phyloP scores from a whole-genome alignment of 768 basidiomycete species.

The Atractiella rhizophila region DNA sequence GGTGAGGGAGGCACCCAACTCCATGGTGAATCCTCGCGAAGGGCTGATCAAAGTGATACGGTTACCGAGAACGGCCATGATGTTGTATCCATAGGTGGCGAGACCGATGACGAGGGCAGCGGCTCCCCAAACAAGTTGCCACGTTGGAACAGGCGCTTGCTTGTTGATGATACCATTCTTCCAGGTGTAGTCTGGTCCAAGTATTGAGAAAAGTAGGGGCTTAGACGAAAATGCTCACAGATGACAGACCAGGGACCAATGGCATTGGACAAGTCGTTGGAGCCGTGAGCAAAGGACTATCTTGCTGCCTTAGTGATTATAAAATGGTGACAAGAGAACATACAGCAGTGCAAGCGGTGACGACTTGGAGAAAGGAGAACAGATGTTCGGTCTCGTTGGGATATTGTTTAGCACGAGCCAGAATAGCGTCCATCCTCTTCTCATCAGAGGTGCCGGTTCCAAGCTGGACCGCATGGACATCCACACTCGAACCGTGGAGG shows the following conservation, averaged over 20 bases:
- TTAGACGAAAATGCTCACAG: too few species aligned
- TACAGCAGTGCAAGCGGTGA: too few species aligned
- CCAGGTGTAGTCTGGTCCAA: conserved; percentile 20
- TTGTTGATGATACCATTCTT: conserved; percentile 14
- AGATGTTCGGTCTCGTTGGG: conserved; percentile 25
- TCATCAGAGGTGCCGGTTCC: conserved; percentile 16
- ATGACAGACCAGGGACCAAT: conserved; percentile 24
- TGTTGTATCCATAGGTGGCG: conserved; percentile 16
- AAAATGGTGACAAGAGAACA: background rate
- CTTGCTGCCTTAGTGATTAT: conserved; percentile 24
- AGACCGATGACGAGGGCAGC: conserved; percentile 18
- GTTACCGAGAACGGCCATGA: conserved; percentile 18
- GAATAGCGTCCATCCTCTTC: conserved; percentile 20
- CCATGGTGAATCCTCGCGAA: conserved; percentile 27
- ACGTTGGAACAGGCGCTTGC: conserved; percentile 21
- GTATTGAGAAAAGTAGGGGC: background rate
- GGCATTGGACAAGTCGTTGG: conserved; percentile 25
- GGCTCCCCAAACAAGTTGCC: conserved; percentile 23
- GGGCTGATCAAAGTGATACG: conserved; percentile 25
- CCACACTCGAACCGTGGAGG: too few species aligned
- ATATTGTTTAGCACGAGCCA: conserved; percentile 21
- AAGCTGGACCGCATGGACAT: conserved; percentile 20
- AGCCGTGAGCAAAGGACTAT: conserved; percentile 26
- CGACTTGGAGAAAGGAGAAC: conserved; percentile 26
- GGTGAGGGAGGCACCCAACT: conserved; percentile 25